A percentile compares a stretch with the other conserved stretches of the same genome.
These are phyloP conservation scores for Nothophoma quercina DNA, from an alignment of 2,329 filamentous ascomycete species.

Conservation along the genomic window DNA sequence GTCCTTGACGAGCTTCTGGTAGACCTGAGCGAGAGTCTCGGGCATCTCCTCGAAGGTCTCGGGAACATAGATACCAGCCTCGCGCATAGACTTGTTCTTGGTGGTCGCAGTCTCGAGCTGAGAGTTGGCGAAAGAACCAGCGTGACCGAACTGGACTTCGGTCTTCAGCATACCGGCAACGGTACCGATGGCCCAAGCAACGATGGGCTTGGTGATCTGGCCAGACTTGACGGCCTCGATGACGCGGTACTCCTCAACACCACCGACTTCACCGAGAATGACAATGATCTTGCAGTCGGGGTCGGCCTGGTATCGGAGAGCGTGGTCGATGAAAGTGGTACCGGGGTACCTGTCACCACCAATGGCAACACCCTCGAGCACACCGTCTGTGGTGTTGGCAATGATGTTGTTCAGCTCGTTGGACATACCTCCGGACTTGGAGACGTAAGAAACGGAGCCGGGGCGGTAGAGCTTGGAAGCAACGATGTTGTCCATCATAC, in stretches of 20 bases:
- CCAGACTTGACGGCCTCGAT: slow-evolving; percentile 97
- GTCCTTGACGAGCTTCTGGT: slow-evolving; percentile 84
- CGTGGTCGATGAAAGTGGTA: slow-evolving; percentile 98
- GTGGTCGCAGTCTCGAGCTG: slow-evolving; percentile 94
- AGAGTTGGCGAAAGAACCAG: slow-evolving; percentile 98
- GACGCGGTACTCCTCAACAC: slow-evolving; percentile 99
- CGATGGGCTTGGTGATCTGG: slow-evolving; percentile 95
- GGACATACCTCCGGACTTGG: slow-evolving; percentile 99
- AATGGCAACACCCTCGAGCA: slow-evolving; percentile 98
- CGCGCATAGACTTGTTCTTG: slow-evolving; percentile 98
- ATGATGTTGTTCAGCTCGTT: slow-evolving; percentile 99
- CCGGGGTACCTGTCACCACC: slow-evolving; percentile 98
- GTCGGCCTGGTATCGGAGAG: slow-evolving; percentile 95
- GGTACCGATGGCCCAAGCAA: slow-evolving; percentile 99
- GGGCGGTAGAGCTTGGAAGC: slow-evolving; percentile 99
- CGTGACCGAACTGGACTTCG: slow-evolving; percentile 99
- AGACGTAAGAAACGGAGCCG: slow-evolving; percentile 98
- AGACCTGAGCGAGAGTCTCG: slow-evolving; percentile 76
- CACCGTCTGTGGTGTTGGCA: slow-evolving; percentile 93
- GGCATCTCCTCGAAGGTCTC: slow-evolving; percentile 98
- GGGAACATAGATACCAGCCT: slow-evolving; percentile 92
- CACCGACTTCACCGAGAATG: slow-evolving; percentile 96
- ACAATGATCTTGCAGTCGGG: slow-evolving; percentile 97
- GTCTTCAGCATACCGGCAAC: slow-evolving; percentile 99
- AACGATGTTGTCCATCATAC: slow-evolving; percentile 99